phyloP scores from a whole-genome alignment of 441 rosid genomes.

The Dalechampia spathulata region DNA sequence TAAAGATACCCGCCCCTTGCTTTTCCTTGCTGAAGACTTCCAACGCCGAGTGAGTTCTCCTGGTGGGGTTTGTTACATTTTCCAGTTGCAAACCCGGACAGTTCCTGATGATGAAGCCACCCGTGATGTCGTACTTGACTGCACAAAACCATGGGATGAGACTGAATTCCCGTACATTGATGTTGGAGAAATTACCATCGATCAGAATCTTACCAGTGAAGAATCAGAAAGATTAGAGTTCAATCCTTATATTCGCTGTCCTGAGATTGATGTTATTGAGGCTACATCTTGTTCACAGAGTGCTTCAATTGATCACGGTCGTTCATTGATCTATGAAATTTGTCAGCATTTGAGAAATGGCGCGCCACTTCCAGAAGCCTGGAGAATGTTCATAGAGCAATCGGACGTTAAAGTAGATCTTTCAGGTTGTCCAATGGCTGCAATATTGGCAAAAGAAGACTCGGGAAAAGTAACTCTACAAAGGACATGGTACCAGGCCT shows the following conservation, averaged over 20 bases:
- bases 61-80: conserved; percentile 41
- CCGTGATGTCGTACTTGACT: conserved; percentile 42
- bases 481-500: conserved; percentile 43
- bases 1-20: conserved; percentile 48
- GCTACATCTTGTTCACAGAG: conserved; percentile 52
- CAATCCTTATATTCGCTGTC: conserved; percentile 45
- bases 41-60: conserved; percentile 39
- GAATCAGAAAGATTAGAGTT: conserved; percentile 53
- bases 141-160: conserved; percentile 61
- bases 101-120: conserved; percentile 37
- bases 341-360: conserved; percentile 55
- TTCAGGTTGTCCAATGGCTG: conserved; percentile 62
- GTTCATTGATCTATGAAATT: conserved; percentile 58
- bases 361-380: conserved; percentile 56
- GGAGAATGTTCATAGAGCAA: conserved; percentile 56
- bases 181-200: conserved; percentile 41
- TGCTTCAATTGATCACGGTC: conserved; percentile 74
- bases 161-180: conserved; percentile 44
- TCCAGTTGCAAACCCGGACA: conserved; percentile 46
- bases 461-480: conserved; percentile 32
- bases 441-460: conserved; percentile 25
- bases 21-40: conserved; percentile 64
- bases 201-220: conserved; percentile 38
- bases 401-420: conserved; percentile 62
- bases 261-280: conserved; percentile 45